Base-by-base conservation (phyloP, 768 basidiomycete genomes). In the Amanita polypyramis region DNA sequence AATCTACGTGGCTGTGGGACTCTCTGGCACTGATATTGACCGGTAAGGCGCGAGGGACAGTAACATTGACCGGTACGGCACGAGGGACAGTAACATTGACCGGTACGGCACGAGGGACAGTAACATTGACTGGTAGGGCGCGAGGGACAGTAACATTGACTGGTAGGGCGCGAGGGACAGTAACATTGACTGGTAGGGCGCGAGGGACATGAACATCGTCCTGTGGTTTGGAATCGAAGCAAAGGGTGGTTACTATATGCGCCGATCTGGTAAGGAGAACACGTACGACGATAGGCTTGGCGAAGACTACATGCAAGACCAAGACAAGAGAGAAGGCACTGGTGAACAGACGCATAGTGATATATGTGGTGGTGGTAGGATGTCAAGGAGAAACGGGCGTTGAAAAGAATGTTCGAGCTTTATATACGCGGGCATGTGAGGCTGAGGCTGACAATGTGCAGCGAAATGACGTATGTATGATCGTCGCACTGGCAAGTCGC, bases 221-320 rank as follows among this genome's bases (percentile, higher is more conserved):
- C 39, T 21, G 21, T 8, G 30, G 27, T 19, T 43, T 25, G 7
- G 25, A 20, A 27, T 41, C 37, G 6, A 6, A 7, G 14, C 21
- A 33, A 45, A 6, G 21, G n/a, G n/a, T 9, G 19, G 21, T 37
- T 15, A 45, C 3, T 23, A 25, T 12, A 45, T 25, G 23, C 14
- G 11, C 27, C n/a, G 35, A 0, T 17, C 21, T 15, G 3, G n/a
- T 12, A 6, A 3, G 5, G 9, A 19, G 25, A 37, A 29, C 23
- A 25, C 46, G 30, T 47, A 47, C 46, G 17, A 15, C 19, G 44
- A 59, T 38, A 17, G 62, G 61, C 5, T 58, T 53, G 11, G 59
- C 61, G 30, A 51, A 50, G 15, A 54, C 51, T 23, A 50, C 42
- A n/a, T 29, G 50, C 12, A 58, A 30, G 37, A 60, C 45, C 27